Evolutionary conservation across 2,329 filamentous ascomycete genomes (phyloP).

Genomic region (Diaporthe citriasiana): DNA sequence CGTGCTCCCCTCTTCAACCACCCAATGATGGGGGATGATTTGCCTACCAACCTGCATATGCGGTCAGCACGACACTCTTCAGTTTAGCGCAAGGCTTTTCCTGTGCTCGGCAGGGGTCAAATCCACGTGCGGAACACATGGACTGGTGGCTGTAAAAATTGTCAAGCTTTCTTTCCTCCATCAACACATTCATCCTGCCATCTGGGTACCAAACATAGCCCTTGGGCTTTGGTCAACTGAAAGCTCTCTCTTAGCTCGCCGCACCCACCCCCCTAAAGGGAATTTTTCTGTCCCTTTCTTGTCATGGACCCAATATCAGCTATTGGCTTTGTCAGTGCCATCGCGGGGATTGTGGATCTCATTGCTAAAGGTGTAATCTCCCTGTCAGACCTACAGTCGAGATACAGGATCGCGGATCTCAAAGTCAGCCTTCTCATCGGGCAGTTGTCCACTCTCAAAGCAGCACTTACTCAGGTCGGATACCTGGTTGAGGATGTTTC

Average conservation of each 20-base stretch:
- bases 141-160: neutral
- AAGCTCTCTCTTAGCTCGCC: too few species aligned
- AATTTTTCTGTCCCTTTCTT: neutral
- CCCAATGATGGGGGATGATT: neutral
- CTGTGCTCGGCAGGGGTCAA: neutral
- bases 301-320: slow-evolving; percentile 13
- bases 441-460: neutral
- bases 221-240: too few species aligned
- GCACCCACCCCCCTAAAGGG: too few species aligned
- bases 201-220: too few species aligned
- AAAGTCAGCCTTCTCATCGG: slow-evolving; percentile 5
- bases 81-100: neutral
- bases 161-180: too few species aligned
- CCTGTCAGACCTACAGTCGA: slow-evolving; percentile 8
- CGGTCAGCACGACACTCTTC: neutral
- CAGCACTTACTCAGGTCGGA: neutral
- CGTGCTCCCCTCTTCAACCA: neutral
- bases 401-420: slow-evolving; percentile 7
- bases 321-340: neutral
- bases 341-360: neutral
- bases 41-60: neutral
- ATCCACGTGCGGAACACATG: neutral
- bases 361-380: neutral
- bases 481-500: neutral
- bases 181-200: too few species aligned